Conservation (phyloP, 192 early-diverging fungal species). For the Thoreauomyces humboldtii region DNA sequence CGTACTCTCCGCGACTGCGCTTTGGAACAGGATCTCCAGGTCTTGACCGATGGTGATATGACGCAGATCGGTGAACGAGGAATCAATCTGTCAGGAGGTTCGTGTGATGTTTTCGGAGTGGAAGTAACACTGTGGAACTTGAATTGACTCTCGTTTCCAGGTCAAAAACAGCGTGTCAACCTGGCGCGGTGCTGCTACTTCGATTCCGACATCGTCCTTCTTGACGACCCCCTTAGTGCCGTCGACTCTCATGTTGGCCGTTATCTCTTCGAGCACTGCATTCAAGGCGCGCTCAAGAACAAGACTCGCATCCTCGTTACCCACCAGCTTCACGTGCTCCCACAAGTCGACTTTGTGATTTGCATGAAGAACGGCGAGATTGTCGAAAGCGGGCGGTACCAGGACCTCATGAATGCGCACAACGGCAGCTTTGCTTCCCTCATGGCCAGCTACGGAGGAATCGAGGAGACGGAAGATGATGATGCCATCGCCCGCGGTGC, state of each 20-base stretch:
- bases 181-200: conserved; percentile 78
- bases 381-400: conserved; percentile 62
- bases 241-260: conserved; percentile 64
- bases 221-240: conserved; percentile 86
- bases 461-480: conserved; percentile 44
- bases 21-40: conserved; percentile 65
- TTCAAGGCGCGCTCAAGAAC: conserved; percentile 57
- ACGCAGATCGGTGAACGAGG: conserved; percentile 56
- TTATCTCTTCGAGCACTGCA: conserved; percentile 74
- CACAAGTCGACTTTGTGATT: conserved; percentile 70
- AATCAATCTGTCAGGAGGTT: conserved; percentile 46
- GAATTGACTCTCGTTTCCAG: too few species aligned
- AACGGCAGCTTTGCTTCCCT: conserved; percentile 60
- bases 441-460: conserved; percentile 61
- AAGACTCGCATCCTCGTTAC: conserved; percentile 87
- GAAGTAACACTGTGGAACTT: too few species aligned
- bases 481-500: conserved; percentile 45
- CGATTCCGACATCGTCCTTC: conserved; percentile 70
- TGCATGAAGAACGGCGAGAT: conserved; percentile 70
- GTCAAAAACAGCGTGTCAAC: conserved; percentile 84
- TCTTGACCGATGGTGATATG: conserved; percentile 65
- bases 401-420: conserved; percentile 53
- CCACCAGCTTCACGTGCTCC: conserved; percentile 75
- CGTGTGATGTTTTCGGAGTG: too few species aligned
- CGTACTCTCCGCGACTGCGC: conserved; percentile 68